Conservation (phyloP, 495 filamentous ascomycete genomes). For the Daldinia loculata region DNA sequence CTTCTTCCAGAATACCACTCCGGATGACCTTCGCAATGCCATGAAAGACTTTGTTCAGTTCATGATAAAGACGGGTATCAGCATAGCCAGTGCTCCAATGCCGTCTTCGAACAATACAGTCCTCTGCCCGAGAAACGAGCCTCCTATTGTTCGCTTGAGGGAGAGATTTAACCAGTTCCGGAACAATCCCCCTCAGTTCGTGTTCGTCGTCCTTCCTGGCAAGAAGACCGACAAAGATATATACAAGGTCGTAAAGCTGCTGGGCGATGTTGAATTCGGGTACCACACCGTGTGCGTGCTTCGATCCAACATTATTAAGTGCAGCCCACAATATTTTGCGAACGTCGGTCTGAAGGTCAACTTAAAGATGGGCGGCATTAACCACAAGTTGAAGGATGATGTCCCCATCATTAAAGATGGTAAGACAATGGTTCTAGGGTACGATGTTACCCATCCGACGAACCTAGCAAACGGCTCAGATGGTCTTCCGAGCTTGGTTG, state of each 20-base stretch:
- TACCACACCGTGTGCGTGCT: slow-evolving; percentile 71
- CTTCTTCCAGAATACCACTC: background rate
- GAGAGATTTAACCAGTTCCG: slow-evolving; percentile 32
- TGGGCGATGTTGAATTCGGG: slow-evolving; percentile 70
- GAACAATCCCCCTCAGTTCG: slow-evolving; percentile 52
- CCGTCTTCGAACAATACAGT: background rate
- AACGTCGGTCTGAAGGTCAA: slow-evolving; percentile 88
- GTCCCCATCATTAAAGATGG: slow-evolving; percentile 67
- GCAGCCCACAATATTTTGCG: slow-evolving; percentile 64
- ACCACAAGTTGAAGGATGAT: slow-evolving; percentile 65
- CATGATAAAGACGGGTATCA: slow-evolving; percentile 50
- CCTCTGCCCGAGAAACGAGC: background rate
- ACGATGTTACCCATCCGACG: slow-evolving; percentile 90
- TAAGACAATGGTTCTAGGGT: slow-evolving; percentile 78
- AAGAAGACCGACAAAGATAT: slow-evolving; percentile 53
- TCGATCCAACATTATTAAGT: slow-evolving; percentile 58
- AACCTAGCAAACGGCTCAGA: slow-evolving; percentile 65
- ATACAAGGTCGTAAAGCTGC: slow-evolving; percentile 74
- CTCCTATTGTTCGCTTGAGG: slow-evolving; percentile 15
- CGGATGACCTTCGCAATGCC: slow-evolving; percentile 10
- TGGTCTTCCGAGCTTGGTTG: slow-evolving; percentile 72
- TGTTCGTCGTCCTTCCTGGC: slow-evolving; percentile 70
- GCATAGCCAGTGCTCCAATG: slow-evolving; percentile 32
- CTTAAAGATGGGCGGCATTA: slow-evolving; percentile 82
- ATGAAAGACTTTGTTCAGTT: slow-evolving; percentile 48